Evolutionary conservation across 257 asterid genomes (phyloP).

Genomic region (Verbena officinalis): DNA sequence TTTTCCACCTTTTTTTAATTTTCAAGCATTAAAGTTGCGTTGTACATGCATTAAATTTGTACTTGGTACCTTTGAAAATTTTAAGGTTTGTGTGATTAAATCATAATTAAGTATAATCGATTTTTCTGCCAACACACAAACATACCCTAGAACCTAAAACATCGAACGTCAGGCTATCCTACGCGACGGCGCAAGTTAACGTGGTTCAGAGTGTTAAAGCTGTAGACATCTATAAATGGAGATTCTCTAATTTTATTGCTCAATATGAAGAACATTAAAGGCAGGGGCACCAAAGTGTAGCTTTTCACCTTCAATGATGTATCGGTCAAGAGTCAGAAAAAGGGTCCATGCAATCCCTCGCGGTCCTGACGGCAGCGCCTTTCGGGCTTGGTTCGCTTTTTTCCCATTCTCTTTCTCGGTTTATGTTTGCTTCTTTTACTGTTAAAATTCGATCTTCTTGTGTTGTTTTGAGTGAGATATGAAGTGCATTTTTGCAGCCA

Average conservation of each 20-base stretch:
- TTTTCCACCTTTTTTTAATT: no score
- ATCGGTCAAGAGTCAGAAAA: slow-evolving; percentile 49
- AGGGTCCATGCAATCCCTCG: slow-evolving; percentile 53
- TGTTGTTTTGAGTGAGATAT: not conserved
- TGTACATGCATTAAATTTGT: no score
- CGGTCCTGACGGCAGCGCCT: slow-evolving; percentile 76
- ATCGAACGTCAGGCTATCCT: slow-evolving; percentile 20
- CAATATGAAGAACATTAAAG: not conserved
- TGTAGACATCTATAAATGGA: not conserved
- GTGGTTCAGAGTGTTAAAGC: not conserved
- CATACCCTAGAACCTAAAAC: slow-evolving; percentile 5
- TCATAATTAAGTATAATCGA: no score
- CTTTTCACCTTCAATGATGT: slow-evolving; percentile 37
- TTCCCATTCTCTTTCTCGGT: not conserved
- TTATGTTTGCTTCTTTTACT: not conserved
- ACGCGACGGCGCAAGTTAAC: slow-evolving; percentile 24
- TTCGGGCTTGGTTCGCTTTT: slow-evolving; percentile 52
- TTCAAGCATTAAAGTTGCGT: no score
- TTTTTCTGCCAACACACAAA: slow-evolving; percentile 3
- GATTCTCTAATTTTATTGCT: not conserved
- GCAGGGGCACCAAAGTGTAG: not conserved
- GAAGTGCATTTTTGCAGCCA: slow-evolving; percentile 44
- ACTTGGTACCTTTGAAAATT: no score
- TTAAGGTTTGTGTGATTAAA: no score
- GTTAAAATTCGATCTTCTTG: not conserved